Base-by-base conservation (phyloP, 2,329 filamentous ascomycete species). In the Sphaerulina vaccinii region DNA sequence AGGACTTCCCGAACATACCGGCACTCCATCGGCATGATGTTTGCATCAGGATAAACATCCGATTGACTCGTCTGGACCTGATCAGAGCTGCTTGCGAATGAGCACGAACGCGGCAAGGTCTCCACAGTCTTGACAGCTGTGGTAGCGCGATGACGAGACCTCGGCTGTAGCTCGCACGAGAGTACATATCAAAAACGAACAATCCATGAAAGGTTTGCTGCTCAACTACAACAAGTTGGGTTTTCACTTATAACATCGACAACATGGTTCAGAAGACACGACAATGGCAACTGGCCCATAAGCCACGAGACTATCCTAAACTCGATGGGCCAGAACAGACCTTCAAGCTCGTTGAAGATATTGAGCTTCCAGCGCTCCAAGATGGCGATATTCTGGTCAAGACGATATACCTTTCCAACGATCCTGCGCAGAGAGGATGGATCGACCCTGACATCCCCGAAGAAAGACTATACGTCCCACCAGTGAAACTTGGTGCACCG, bases 241-340 rank as follows among this genome's bases (percentile, higher is more conserved):
- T n/a, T n/a, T n/a, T n/a, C n/a, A n/a, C 19, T 35, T 35, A 11
- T n/a, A n/a, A 6, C 32, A 35, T 6, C 13, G 13, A 35, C 40
- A 51, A 87, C 0, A 92, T 68, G 90, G 91, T 56, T 18, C 43
- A 46, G 37, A 54, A 56, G 47, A 71, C 71, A 29, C 66, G 66
- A 22, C 70, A 75, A 69, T 76, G 73, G 73, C 62, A 74, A 52
- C 65, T 78, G 38, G 59, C 66, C 37, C 70, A 72, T 57, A 70
- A 71, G 41, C 73, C 74, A 6, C 61, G 61, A 39, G 64, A 61
- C 27, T 60, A 69, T 45, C 68, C 70, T 13, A 59, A 70, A 38
- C 63, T 75, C 22, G 44, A 63, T 22, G 72, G 72, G 24, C 60
- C 64, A n/a, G 62, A 71, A 40, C 51, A 68, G 16, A 74, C 71